Evolutionary conservation across 2,329 filamentous ascomycete species (phyloP), one percentile per base, ranked within the genome.

Genomic region (Colletotrichum truncatum): DNA sequence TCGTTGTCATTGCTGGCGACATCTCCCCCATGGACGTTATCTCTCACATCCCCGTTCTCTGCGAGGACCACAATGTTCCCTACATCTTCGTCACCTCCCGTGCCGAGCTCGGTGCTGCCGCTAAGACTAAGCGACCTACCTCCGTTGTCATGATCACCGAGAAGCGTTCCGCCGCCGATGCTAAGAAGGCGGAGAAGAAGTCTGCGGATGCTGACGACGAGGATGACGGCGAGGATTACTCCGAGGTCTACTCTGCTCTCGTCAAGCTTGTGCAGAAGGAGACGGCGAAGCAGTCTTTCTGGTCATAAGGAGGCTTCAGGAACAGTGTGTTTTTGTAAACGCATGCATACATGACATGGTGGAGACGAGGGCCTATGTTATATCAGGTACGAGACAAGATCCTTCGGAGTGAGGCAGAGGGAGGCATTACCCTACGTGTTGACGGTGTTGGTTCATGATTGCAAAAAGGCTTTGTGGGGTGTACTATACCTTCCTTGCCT

Each of bases 11-110:
- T 72, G 96, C 96, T 34, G 96, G 93, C 73, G 96, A 99, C 81
- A 98, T 99, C 84, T 97, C 93, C 56, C 96, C 96, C 70, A 95
- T 96, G 90, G 96, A 99, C 80, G 96, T 99, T 78, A 98, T 99
- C 83, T 96, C 93, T 66, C 96, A 99, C 83, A 93, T 99, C 70
- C 96, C 96, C 73, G 93, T 99, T 63, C 91, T 98, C 64, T 98
- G 96, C 87, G 96, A 99, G 84, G 95, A 98, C 82, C 94, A 98
- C 86, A 93, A 93, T 81, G 93, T 98, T 66, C 96, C 96, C 32
- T 99, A 98, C 83, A 89, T 99, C 80, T 99, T 97, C 80, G 93
- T 99, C 73, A 89, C 91, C 67, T 97, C 92, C 74, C 91, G 96
- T 73, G 95, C 94, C 67, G 95, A 98, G 83, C 89, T 99, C 63